Base-by-base conservation (phyloP, 164 flowering plant genomes). In the Platanus orientalis region DNA sequence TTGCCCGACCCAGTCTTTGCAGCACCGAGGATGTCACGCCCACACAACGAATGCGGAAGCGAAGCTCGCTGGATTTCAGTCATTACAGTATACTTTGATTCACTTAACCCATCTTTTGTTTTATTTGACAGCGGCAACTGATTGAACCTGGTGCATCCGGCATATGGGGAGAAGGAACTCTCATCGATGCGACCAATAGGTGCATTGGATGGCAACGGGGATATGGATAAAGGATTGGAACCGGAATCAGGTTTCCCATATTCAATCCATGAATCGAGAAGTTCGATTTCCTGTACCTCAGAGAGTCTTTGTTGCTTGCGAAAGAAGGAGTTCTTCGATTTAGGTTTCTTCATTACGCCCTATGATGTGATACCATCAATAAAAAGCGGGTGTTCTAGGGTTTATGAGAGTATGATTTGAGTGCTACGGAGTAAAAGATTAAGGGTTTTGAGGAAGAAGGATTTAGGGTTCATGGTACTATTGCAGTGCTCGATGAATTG, bases 1-100 rank as follows among this genome's bases (percentile, higher is more conserved):
- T 92, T 95, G 11, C 99, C 99, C 1, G 97, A 92, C 12, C 97
- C 99, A 26, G 99, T 95, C 65, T 88, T 88, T 0, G 99, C 99
- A 0, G 97, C 97, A 21, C 99, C 99, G 2, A 90, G 90, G 56
- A 95, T 84, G 63, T 95, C 99, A 0, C 97, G 73, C 7, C 97
- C 96, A 40, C 96, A 84, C 14, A 95, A 77, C 4, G 97, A 72
- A 63, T 92, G 97, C 0, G 97, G 97, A 76, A 95, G 67, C 1
- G 97, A 79, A 32, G 97, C 96, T 20, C 88, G 74, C 77, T 95
- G 99, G 48, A 95, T 83, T 19, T 85, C 92, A 45, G 94, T 88
- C 94, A 90, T 90, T 1, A 65, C 65, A 0, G 47, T 62, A 62
- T 42, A 95, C 54, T 78, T 69, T 0, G 78, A 65, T 1, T 75